phyloP scores from a whole-genome alignment of 1,284 basidiomycete species.

The Neolentinus lepideus region DNA sequence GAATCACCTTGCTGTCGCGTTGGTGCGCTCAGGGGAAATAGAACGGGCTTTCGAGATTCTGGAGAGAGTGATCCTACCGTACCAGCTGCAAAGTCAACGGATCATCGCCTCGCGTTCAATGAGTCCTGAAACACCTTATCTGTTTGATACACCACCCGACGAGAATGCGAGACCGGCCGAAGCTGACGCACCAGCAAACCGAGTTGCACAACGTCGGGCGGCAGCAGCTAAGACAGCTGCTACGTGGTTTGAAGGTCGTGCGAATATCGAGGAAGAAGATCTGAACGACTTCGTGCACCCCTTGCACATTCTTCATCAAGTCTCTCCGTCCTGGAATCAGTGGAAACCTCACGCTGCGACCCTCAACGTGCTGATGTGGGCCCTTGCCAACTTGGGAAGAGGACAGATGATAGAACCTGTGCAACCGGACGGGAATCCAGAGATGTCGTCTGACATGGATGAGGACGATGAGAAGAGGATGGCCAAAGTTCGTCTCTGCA shows the following conservation, averaged over 20 bases:
- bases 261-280: conserved; percentile 13
- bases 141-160: conserved; percentile 26
- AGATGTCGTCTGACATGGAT: conserved; percentile 17
- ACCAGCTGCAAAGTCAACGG: conserved; percentile 30
- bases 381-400: conserved; percentile 37
- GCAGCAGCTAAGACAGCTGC: conserved; percentile 14
- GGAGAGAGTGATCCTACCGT: conserved; percentile 73
- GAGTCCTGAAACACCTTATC: conserved; percentile 37
- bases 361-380: conserved; percentile 37
- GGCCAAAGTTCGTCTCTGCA: conserved; percentile 2
- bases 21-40: conserved; percentile 74
- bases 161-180: conserved; percentile 21
- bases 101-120: conserved; percentile 25
- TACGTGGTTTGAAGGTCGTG: conserved; percentile 11
- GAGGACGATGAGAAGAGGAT: conserved; percentile 26
- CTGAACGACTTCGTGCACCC: conserved; percentile 40
- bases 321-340: conserved; percentile 54
- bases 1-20: conserved; percentile 78
- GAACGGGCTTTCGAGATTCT: conserved; percentile 81
- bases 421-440: conserved; percentile 11
- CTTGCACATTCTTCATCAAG: conserved; percentile 51
- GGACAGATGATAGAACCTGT: conserved; percentile 43
- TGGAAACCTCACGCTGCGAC: conserved; percentile 58
- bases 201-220: conserved; percentile 18
- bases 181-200: conserved; percentile 5